Percentiles rank a stretch among this genome's conserved stretches.
These are phyloP conservation scores for Magnusiomyces paraingens DNA, from an alignment of 1,139 yeast genomes.

Conservation along the genomic window DNA sequence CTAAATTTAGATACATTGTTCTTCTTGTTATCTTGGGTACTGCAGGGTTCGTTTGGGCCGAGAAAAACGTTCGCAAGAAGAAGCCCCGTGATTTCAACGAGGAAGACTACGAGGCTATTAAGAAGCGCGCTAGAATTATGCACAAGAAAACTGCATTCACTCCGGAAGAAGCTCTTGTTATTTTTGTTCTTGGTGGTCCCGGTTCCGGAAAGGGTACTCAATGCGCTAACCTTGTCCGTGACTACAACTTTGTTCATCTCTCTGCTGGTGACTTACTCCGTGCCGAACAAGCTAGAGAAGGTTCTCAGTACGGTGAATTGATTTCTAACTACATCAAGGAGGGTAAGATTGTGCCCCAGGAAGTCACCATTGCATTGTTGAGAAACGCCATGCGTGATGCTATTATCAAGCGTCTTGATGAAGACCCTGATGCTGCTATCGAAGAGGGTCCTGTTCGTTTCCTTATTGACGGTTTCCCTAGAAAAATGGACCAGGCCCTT, in stretches of 20 bases:
- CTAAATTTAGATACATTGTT: slow-evolving; percentile 31
- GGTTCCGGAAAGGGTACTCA: slow-evolving; percentile 98
- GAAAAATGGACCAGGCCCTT: slow-evolving; percentile 96
- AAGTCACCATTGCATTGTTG: slow-evolving; percentile 78
- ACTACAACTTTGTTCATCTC: slow-evolving; percentile 77
- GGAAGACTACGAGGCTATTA: slow-evolving; percentile 50
- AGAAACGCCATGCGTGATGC: slow-evolving; percentile 68
- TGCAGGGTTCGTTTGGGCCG: slow-evolving; percentile 48
- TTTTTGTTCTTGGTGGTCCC: slow-evolving; percentile 74
- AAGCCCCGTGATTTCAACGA: slow-evolving; percentile 48
- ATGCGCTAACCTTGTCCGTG: slow-evolving; percentile 74
- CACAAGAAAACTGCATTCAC: slow-evolving; percentile 43
- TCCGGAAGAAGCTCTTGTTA: slow-evolving; percentile 62
- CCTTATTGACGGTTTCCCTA: slow-evolving; percentile 92
- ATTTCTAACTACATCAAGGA: slow-evolving; percentile 80
- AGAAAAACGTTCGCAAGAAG: slow-evolving; percentile 45
- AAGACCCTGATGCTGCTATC: slow-evolving; percentile 17
- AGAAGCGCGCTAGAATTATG: slow-evolving; percentile 20
- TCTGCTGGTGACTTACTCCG: slow-evolving; percentile 94
- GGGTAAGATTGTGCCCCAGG: slow-evolving; percentile 93
- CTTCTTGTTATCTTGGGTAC: slow-evolving; percentile 33
- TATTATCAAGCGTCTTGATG: slow-evolving; percentile 18
- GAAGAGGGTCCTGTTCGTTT: slow-evolving; percentile 54
- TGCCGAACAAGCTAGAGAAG: slow-evolving; percentile 80
- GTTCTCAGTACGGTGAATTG: slow-evolving; percentile 77